These are phyloP conservation scores for Toxicodendron radicans DNA, from an alignment of 345 rosid species.

Conservation along the genomic window DNA sequence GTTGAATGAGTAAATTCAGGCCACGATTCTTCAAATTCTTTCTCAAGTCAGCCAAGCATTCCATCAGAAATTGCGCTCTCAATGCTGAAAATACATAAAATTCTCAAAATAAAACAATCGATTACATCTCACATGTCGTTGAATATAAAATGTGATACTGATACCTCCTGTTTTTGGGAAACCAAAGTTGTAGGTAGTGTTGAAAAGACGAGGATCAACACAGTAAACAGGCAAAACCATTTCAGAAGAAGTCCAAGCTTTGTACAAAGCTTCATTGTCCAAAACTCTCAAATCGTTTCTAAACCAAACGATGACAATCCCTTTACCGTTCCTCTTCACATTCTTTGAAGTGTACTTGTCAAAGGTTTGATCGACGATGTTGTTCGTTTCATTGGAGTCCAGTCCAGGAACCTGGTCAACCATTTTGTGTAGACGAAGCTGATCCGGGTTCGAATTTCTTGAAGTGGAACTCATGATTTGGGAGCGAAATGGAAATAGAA, in stretches of 20 bases:
- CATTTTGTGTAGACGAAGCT: conserved; percentile 1
- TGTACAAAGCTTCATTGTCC: conserved; percentile 67
- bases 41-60: conserved; percentile 74
- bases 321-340: conserved; percentile 53
- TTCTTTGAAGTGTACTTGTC: conserved; percentile 44
- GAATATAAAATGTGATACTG: neutral
- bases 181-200: conserved; percentile 58
- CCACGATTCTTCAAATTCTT: conserved; percentile 67
- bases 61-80: conserved; percentile 69
- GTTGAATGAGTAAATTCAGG: conserved; percentile 59
- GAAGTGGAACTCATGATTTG: conserved; percentile 26
- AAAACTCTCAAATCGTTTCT: conserved; percentile 75
- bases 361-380: conserved; percentile 39
- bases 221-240: conserved; percentile 75
- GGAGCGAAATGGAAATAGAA: conserved; percentile 1
- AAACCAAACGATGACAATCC: conserved; percentile 70
- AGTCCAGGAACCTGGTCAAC: conserved; percentile 49
- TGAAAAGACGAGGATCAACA: conserved; percentile 81
- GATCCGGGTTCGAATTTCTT: neutral
- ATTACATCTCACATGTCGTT: neutral
- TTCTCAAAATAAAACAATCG: neutral
- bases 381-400: conserved; percentile 42
- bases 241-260: conserved; percentile 70
- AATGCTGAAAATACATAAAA: conserved; percentile 41
- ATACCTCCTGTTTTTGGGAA: conserved; percentile 94